Conservation (phyloP, 2,329 filamentous ascomycete genomes). For the Volutella citrinella region DNA sequence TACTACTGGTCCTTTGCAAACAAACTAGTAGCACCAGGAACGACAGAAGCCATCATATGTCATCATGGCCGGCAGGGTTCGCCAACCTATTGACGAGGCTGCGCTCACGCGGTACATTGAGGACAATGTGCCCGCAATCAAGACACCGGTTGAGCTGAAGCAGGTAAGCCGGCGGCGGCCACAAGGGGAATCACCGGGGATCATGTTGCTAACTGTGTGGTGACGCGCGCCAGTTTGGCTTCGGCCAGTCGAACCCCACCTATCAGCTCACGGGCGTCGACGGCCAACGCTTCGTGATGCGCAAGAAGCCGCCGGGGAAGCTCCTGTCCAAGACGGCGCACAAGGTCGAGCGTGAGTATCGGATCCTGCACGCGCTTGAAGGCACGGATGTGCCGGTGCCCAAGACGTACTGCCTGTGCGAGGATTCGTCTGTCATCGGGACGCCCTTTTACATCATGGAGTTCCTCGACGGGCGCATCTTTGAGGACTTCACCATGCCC, state of each 20-base stretch:
- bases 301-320: constrained; percentile 96
- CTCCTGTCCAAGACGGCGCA: constrained; percentile 92
- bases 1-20: no score
- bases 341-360: constrained; percentile 93
- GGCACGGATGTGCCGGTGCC: constrained; percentile 82
- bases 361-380: constrained; percentile 80
- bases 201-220: not conserved
- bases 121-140: constrained; percentile 76
- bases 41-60: no score
- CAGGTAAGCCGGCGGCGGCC: constrained; percentile 59
- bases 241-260: constrained; percentile 95
- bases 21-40: no score
- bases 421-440: constrained; percentile 75
- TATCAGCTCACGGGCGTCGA: constrained; percentile 80
- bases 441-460: constrained; percentile 98
- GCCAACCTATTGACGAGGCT: constrained; percentile 84
- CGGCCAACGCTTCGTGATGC: constrained; percentile 76
- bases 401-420: constrained; percentile 78
- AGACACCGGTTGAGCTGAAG: constrained; percentile 80
- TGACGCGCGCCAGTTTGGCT: constrained; percentile 69
- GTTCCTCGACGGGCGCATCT: constrained; percentile 89
- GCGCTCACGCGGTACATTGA: constrained; percentile 77
- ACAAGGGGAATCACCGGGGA: no score
- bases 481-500: constrained; percentile 83
- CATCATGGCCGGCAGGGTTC: constrained; percentile 77